Evolutionary conservation across 805 yeast species (phyloP), one percentile per base, ranked within the genome.

Genomic region (Babjeviella inositovora): DNA sequence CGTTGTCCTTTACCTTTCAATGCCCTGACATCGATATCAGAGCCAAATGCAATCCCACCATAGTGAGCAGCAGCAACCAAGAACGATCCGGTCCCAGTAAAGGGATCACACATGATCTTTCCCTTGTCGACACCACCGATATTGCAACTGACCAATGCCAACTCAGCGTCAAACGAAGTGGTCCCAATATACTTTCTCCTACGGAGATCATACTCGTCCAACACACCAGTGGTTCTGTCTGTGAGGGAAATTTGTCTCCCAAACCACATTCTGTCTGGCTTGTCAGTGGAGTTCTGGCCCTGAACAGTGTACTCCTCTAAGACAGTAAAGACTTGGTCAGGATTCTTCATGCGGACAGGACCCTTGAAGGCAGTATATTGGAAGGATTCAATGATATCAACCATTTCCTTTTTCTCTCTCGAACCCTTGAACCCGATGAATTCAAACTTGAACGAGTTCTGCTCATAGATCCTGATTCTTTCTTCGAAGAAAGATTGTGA

Each of bases 31-130:
- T 90, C 97, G 24, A 90, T 85, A 44, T 90, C 98, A 1, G 94
- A 73, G 0, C 97, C 97, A 19, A 77, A 49, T 0, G 81, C 66
- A 7, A 70, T 36, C 0, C 87, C 90, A 2, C 93, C 93, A 43
- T 67, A 82, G 32, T 74, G 66, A 1, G 85, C 81, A 8, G 84
- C 93, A 1, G 95, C 85, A 2, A 82, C 75, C 18, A 87, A 53
- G 39, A 90, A 90, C 11, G 95, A 81, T 0, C 98, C 98, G 0
- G 98, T 90, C 0, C 98, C 98, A 4, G 80, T 82, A 50, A 90
- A 90, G 13, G 98, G 98, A 47, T 90, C 98, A 41, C 81, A 87
- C 40, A 77, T 66, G 4, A 84, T 39, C 25, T 70, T 63, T 0
- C 74, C 76, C 0, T 61, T 55, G 17, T 45, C 56, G 8, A 75